Evolutionary conservation across 441 rosid genomes (phyloP).

Genomic region (Capsella rubella): DNA sequence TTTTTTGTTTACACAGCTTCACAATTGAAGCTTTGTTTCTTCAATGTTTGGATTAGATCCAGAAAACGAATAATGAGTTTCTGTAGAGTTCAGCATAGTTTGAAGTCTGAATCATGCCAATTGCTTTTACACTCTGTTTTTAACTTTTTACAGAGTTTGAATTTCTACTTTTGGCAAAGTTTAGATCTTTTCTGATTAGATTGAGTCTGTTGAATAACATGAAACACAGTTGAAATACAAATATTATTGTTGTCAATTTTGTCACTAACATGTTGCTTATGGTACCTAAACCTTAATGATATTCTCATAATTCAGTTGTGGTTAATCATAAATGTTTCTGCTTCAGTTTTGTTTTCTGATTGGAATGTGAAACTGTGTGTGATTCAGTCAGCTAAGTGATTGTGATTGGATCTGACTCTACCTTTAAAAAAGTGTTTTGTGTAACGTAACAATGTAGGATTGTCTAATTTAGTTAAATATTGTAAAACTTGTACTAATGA

Average conservation of each 20-base stretch:
- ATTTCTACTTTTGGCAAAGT: neutral
- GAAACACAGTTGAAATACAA: slow-evolving; percentile 6
- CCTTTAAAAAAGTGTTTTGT: neutral
- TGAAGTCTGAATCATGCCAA: neutral
- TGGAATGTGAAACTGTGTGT: neutral
- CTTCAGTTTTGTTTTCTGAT: neutral
- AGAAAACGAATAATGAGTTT: neutral
- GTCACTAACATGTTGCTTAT: slow-evolving; percentile 21
- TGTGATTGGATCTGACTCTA: slow-evolving; percentile 24
- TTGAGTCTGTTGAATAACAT: neutral
- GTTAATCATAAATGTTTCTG: neutral
- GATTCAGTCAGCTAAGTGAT: neutral
- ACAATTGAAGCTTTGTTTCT: slow-evolving; percentile 12
- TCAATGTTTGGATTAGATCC: slow-evolving; percentile 1
- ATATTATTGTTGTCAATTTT: neutral
- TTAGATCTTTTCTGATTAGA: neutral
- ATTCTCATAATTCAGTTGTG: neutral
- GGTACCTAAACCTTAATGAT: neutral
- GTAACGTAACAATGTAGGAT: neutral
- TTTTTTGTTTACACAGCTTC: slow-evolving; percentile 9
- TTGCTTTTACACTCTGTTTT: neutral
- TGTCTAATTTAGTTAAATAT: neutral
- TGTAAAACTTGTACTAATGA: slow-evolving; percentile 2
- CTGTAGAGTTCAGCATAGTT: slow-evolving; percentile 8
- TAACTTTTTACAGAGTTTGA: neutral